Conservation (phyloP, 257 asterid genomes). For the Solanum paucissectum region DNA sequence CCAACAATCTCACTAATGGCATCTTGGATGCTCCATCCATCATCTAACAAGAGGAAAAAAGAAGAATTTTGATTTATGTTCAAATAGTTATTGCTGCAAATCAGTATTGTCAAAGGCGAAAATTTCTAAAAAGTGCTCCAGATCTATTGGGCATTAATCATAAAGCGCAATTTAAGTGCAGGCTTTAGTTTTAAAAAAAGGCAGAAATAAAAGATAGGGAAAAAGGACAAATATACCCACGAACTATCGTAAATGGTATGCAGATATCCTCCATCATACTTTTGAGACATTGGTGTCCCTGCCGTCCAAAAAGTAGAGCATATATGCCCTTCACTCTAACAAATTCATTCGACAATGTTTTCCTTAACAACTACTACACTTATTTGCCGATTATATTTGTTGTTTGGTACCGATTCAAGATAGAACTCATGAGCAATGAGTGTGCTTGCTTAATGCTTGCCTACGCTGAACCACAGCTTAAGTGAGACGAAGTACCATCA, state of each 20-base stretch:
- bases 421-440: background rate
- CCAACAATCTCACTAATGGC: slow-evolving; percentile 61
- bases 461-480: background rate
- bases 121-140: background rate
- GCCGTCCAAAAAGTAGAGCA: too few relatives aligned
- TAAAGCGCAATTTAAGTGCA: background rate
- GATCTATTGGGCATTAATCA: background rate
- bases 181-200: background rate
- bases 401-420: background rate
- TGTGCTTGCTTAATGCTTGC: background rate
- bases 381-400: background rate
- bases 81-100: background rate
- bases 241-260: too few relatives aligned
- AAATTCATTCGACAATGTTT: too few relatives aligned
- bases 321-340: too few relatives aligned
- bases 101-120: background rate
- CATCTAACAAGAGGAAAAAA: slow-evolving; percentile 28
- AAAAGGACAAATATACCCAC: too few relatives aligned
- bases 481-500: background rate
- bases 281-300: too few relatives aligned
- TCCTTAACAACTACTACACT: background rate
- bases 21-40: slow-evolving; percentile 65
- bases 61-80: background rate
- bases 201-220: background rate
- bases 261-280: too few relatives aligned